phyloP scores from a whole-genome alignment of 345 rosid species.

The Mercurialis annua region DNA sequence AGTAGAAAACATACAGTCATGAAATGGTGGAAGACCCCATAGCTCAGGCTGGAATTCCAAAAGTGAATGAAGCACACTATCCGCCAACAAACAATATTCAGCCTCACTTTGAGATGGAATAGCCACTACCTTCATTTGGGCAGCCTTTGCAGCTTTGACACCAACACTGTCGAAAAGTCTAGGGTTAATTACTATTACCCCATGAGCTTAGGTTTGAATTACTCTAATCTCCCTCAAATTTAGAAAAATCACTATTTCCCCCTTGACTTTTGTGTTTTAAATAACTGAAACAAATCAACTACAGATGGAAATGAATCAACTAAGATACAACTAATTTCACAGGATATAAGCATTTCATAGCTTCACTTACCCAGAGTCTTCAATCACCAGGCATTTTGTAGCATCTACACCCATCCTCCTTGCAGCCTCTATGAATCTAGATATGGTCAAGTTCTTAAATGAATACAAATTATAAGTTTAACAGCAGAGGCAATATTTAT shows the following conservation, averaged over 20 bases:
- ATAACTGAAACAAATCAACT: no score
- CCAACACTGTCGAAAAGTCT: constrained; percentile 33
- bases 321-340: neutral
- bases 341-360: neutral
- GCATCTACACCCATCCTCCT: constrained; percentile 36
- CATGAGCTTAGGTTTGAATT: no score
- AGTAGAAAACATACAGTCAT: constrained; percentile 30
- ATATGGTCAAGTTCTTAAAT: neutral
- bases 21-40: constrained; percentile 45
- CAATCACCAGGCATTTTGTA: constrained; percentile 38
- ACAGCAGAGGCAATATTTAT: neutral
- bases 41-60: constrained; percentile 38
- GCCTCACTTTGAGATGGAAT: constrained; percentile 39
- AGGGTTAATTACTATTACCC: no score
- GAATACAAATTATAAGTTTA: neutral
- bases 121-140: constrained; percentile 42
- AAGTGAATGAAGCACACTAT: constrained; percentile 36
- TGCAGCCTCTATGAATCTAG: constrained; percentile 44
- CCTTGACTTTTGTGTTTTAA: no score
- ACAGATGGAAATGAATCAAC: neutral
- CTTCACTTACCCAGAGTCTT: constrained; percentile 44
- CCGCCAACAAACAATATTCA: constrained; percentile 37
- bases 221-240: no score
- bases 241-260: no score
- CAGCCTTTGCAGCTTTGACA: constrained; percentile 42